Conservation (phyloP, 495 filamentous ascomycete genomes). For the Aspergillus biplanus region DNA sequence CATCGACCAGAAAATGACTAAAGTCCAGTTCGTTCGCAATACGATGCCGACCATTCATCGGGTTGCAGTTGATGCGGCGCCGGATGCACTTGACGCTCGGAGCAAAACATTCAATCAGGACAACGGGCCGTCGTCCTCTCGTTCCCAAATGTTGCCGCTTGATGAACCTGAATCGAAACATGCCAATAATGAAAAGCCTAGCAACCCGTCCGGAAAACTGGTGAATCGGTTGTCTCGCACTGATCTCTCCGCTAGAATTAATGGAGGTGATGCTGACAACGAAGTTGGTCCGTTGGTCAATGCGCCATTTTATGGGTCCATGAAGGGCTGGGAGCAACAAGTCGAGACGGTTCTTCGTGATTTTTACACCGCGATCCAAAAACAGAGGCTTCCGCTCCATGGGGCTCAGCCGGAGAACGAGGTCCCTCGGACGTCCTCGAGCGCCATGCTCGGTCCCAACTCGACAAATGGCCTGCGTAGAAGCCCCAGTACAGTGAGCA, state of each 20-base stretch:
- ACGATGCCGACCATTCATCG: conserved; percentile 88
- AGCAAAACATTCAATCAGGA: conserved; percentile 25
- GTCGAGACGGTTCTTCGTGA: conserved; percentile 89
- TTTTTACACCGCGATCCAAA: conserved; percentile 87
- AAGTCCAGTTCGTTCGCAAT: conserved; percentile 92
- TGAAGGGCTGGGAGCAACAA: conserved; percentile 85
- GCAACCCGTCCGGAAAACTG: conserved; percentile 25
- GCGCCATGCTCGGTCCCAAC: conserved; percentile 51
- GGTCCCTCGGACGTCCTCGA: conserved; percentile 43
- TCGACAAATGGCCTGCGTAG: conserved; percentile 67
- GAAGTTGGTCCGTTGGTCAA: conserved; percentile 70
- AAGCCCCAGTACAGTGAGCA: conserved; percentile 88
- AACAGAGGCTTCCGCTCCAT: conserved; percentile 81
- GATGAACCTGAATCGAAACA: conserved; percentile 24
- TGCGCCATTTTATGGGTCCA: conserved; percentile 72
- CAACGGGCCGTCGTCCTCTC: conserved; percentile 24
- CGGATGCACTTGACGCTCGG: conserved; percentile 64
- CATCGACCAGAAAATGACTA: conserved; percentile 95
- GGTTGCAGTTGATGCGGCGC: conserved; percentile 69
- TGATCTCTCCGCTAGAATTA: conserved; percentile 35
- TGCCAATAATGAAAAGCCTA: conserved; percentile 27
- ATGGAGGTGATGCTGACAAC: conserved; percentile 30
- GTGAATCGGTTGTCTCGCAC: conserved; percentile 32
- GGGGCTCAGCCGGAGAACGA: conserved; percentile 58
- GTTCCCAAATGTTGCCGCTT: conserved; percentile 31